Percentiles rank a stretch among this genome's conserved stretches.
Conservation (phyloP, 208 protist genomes). For the Wallacemonas sp. region DNA sequence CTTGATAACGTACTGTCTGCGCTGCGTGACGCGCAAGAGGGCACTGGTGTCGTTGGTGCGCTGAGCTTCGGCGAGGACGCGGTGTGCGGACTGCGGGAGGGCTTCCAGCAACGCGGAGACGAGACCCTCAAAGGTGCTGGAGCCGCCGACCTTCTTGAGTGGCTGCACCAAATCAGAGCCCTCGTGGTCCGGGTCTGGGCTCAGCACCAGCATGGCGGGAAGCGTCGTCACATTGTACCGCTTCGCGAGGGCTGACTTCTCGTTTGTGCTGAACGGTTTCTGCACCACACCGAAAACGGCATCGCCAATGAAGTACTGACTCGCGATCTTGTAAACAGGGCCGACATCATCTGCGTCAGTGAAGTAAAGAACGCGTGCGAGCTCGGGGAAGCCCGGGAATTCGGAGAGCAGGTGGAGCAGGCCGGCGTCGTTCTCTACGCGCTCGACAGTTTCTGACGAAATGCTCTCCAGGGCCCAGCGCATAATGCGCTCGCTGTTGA, state of each 20-base stretch:
- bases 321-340: conserved; percentile 24
- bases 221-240: conserved; percentile 40
- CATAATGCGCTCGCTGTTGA: conserved; percentile 18
- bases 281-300: conserved; percentile 50
- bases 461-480: conserved; percentile 36
- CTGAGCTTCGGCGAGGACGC: no score
- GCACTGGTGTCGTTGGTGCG: no score
- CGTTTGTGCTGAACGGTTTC: conserved; percentile 19
- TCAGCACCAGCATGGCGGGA: conserved; percentile 34
- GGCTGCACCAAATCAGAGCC: conserved; percentile 23
- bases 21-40: no score
- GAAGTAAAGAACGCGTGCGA: conserved; percentile 55
- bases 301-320: conserved; percentile 29
- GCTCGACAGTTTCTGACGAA: conserved; percentile 23
- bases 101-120: conserved; percentile 11
- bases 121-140: conserved; percentile 10
- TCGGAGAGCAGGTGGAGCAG: conserved; percentile 26
- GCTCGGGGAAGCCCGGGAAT: conserved; percentile 27
- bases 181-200: conserved; percentile 5
- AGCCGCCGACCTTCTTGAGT: conserved; percentile 4
- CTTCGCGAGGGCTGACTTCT: conserved; percentile 19
- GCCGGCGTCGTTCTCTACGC: conserved; percentile 36
- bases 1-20: no score
- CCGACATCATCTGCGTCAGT: conserved; percentile 19
- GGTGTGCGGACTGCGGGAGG: conserved; percentile 8